Percentiles rank a stretch among this genome's conserved stretches.
Evolutionary conservation across 495 filamentous ascomycete species (phyloP).

Genomic region (Neurospora sp.): DNA sequence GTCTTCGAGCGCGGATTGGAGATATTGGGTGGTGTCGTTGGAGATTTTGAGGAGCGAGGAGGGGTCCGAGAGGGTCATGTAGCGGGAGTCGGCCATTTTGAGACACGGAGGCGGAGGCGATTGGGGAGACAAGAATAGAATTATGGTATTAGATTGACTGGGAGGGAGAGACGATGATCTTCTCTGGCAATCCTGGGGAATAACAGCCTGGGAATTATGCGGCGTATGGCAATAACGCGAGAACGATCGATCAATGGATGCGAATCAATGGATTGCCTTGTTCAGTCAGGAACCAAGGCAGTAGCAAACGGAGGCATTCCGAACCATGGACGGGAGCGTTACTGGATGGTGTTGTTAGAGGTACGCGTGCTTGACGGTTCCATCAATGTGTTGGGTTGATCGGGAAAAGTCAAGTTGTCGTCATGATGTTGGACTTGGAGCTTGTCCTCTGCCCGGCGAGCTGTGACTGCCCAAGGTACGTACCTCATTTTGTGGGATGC

Average conservation of each 20-base stretch:
- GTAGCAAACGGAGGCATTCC: neutral
- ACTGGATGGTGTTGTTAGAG: neutral
- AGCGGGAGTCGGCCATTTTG: slow-evolving; percentile 1
- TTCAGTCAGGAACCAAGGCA: neutral
- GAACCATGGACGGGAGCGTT: neutral
- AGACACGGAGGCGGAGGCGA: neutral
- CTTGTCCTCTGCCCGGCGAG: neutral
- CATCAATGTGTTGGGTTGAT: neutral
- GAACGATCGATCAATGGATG: neutral
- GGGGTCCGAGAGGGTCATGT: slow-evolving; percentile 5
- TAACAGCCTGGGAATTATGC: neutral
- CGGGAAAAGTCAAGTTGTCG: neutral
- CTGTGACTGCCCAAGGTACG: neutral
- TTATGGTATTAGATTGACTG: neutral
- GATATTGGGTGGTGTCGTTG: slow-evolving; percentile 10
- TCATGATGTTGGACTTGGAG: neutral
- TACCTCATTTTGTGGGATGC: neutral
- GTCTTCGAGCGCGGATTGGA: slow-evolving; percentile 20
- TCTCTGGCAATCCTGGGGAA: neutral
- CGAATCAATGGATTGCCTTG: neutral
- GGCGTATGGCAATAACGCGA: neutral
- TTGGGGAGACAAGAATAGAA: neutral
- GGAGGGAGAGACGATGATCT: no score
- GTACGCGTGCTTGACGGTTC: neutral
- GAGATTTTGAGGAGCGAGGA: neutral